Base-by-base conservation (phyloP, 805 yeast species). In the Candida tallmaniae region DNA sequence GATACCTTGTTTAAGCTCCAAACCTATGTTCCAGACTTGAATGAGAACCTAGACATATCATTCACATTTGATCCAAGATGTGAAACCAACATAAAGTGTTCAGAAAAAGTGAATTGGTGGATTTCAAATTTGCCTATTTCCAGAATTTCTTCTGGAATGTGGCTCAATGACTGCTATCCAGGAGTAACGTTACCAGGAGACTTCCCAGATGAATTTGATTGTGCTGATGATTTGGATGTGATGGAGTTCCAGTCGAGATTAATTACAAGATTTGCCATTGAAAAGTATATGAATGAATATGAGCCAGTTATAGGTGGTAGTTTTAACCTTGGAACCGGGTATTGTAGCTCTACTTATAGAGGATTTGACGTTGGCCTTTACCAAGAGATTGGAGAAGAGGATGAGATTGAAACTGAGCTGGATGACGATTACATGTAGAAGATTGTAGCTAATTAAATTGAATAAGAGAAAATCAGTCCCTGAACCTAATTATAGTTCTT, bases 81-180 rank as follows among this genome's bases (percentile, higher is more conserved):
- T 20, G 76, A 78, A 2, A 59, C 70, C 6, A 78, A 76, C 52
- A 82, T 83, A 88, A 68, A 77, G 1, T 73, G 69, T 41, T 62
- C 57, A 31, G 90, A 83, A 47, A 83, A 83, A 47, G 83, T 83
- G 1, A 64, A 65, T 24, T 58, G 53, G 5, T 83, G 93, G 93
- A 70, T 83, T 23, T 58, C 60, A 3, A 63, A 66, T 19, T 69
- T 83, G 3, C 89, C 89, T 1, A 23, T 18, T 9, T 50, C 67
- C 6, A 65, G 57, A 32, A 49, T 58, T 0, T 41, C 54, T 13
- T 27, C 16, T 4, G 48, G 42, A 25, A 42, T 20, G 7, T 31
- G 35, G 40, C 9, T 23, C 11, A 29, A 27, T 17, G 69, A 67
- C n/a, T 76, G 81, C 42, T 77, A 67, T 41, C 74, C 80, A 0